These are phyloP conservation scores for Lumnitzera racemosa DNA, from an alignment of 345 rosid species.

Conservation along the genomic window DNA sequence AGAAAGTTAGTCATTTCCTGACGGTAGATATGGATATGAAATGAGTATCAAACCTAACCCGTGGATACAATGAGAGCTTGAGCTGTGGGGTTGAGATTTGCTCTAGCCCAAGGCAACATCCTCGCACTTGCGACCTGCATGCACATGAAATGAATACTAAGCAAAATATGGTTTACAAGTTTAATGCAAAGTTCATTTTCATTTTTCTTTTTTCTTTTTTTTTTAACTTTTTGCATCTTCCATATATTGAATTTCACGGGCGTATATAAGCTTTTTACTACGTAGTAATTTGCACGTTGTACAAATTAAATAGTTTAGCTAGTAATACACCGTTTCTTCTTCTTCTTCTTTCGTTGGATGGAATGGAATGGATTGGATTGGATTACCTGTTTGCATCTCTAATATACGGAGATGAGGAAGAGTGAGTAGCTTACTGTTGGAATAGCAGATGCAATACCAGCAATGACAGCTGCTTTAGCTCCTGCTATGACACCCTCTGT, in stretches of 20 bases:
- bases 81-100: constrained; percentile 81
- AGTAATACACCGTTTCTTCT: no score
- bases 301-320: no score
- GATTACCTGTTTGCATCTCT: no score
- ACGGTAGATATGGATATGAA: background rate
- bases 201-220: no score
- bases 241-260: no score
- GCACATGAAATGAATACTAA: constrained; percentile 5
- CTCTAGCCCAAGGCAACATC: constrained; percentile 86
- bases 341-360: no score
- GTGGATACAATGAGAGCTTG: constrained; percentile 89
- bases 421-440: constrained; percentile 49
- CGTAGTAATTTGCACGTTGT: background rate
- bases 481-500: constrained; percentile 85
- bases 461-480: constrained; percentile 77
- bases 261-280: background rate
- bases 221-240: no score
- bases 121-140: constrained; percentile 59
- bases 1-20: background rate
- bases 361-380: no score
- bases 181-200: background rate
- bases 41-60: constrained; percentile 15
- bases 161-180: background rate
- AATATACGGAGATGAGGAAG: no score
- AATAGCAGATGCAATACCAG: constrained; percentile 60